Conservation (phyloP, 2,329 filamentous ascomycete genomes). For the Cordyceps farinosa region DNA sequence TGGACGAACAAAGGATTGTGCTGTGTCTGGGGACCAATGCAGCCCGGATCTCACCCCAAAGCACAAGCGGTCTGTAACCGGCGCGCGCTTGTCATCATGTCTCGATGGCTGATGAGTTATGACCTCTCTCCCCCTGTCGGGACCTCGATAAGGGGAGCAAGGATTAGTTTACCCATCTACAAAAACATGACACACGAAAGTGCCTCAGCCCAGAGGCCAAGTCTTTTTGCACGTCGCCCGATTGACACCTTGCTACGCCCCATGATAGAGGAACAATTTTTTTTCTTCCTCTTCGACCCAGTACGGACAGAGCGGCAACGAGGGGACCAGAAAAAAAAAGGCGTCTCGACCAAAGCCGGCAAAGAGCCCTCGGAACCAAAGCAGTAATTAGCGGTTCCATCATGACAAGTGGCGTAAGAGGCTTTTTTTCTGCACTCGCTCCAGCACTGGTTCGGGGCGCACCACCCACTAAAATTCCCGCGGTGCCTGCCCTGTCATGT, state of each 20-base stretch:
- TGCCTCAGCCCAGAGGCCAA: constrained; percentile 4
- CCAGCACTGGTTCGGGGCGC: background rate
- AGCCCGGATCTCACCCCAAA: too few species aligned
- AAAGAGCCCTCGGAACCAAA: constrained; percentile 6
- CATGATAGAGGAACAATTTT: background rate
- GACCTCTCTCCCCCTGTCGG: background rate
- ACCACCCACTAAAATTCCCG: background rate
- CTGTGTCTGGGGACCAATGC: too few species aligned
- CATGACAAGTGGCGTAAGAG: constrained; percentile 8
- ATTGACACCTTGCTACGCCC: background rate
- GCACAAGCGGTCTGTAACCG: background rate
- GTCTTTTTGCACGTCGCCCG: background rate
- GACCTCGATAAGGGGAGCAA: background rate
- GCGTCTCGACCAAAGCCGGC: constrained; percentile 11
- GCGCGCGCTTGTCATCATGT: background rate
- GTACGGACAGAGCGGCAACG: constrained; percentile 3
- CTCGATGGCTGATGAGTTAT: constrained; percentile 3
- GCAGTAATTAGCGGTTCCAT: constrained; percentile 14
- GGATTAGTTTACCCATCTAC: background rate
- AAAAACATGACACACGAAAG: constrained; percentile 4
- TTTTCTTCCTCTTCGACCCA: background rate
- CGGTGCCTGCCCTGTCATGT: background rate
- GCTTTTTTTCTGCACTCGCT: background rate
- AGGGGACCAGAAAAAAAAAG: background rate
- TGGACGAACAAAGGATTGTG: too few species aligned